Percentiles rank a stretch among this genome's conserved stretches.
phyloP scores from a whole-genome alignment of 2,329 filamentous ascomycete species.

The Alternaria brassicicola region DNA sequence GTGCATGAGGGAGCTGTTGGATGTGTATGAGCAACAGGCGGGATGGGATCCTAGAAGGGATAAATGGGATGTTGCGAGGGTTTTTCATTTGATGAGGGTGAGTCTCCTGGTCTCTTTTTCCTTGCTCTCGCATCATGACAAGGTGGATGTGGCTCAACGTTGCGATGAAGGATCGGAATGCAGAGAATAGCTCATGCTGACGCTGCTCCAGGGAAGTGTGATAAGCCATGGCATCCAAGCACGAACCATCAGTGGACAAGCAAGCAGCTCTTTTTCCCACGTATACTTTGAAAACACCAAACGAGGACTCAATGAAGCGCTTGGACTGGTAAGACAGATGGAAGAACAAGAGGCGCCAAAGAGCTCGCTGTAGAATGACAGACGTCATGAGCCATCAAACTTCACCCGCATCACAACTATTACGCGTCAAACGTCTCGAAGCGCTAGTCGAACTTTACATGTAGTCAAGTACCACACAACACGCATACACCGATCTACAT shows the following conservation, averaged over 20 bases:
- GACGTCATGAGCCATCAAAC: not conserved
- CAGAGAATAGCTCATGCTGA: not conserved
- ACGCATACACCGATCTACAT: not conserved
- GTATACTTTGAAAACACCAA: constrained; percentile 45
- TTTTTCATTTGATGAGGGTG: constrained; percentile 46
- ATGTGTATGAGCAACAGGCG: constrained; percentile 69
- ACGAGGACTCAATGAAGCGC: constrained; percentile 38
- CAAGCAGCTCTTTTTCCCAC: constrained; percentile 46
- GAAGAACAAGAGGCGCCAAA: constrained; percentile 32
- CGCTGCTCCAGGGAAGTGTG: constrained; percentile 32
- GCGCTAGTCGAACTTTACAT: not conserved
- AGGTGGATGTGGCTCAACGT: not conserved
- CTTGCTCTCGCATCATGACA: not conserved
- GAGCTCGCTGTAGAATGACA: constrained; percentile 28
- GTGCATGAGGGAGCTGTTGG: constrained; percentile 61
- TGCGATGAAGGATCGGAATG: not conserved
- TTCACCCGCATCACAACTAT: not conserved
- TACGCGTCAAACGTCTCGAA: not conserved
- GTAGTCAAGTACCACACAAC: not conserved
- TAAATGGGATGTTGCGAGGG: constrained; percentile 43
- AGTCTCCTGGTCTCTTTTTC: constrained; percentile 1
- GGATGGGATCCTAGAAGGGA: constrained; percentile 69
- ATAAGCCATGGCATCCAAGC: constrained; percentile 47
- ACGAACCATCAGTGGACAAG: constrained; percentile 45
- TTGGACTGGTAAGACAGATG: constrained; percentile 34